Percentiles rank a stretch among this genome's conserved stretches.
Conservation (phyloP, 768 basidiomycete species). For the Boletellus ananas region DNA sequence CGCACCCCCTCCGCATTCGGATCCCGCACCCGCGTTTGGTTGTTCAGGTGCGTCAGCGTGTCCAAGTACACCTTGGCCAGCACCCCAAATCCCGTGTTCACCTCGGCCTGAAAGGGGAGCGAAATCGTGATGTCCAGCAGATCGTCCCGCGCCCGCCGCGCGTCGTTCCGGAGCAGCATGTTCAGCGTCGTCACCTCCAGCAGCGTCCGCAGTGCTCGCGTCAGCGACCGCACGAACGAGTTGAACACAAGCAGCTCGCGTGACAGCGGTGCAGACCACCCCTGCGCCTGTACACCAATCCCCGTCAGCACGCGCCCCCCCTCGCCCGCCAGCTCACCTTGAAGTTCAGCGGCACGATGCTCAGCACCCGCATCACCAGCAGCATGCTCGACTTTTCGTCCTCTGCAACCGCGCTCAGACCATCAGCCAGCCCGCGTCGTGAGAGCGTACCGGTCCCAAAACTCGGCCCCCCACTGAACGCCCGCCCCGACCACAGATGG, state of each 20-base stretch:
- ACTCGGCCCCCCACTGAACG: slow-evolving; percentile 92
- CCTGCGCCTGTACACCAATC: slow-evolving; percentile 54
- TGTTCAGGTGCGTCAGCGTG: slow-evolving; percentile 84
- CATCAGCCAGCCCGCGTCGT: slow-evolving; percentile 25
- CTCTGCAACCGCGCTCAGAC: slow-evolving; percentile 43
- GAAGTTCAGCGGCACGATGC: slow-evolving; percentile 92
- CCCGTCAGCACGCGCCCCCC: slow-evolving; percentile 6
- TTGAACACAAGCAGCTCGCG: slow-evolving; percentile 98
- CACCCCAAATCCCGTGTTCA: slow-evolving; percentile 97
- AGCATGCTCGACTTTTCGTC: slow-evolving; percentile 94
- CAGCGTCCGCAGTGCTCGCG: slow-evolving; percentile 84
- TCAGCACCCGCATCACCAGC: slow-evolving; percentile 93
- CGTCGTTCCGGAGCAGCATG: slow-evolving; percentile 88
- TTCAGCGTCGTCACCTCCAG: slow-evolving; percentile 90
- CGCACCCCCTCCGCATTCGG: slow-evolving; percentile 74
- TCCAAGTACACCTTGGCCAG: slow-evolving; percentile 96
- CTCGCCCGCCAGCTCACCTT: slow-evolving; percentile 50
- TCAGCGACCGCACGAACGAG: slow-evolving; percentile 90
- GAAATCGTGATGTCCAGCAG: slow-evolving; percentile 88
- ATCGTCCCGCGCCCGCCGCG: slow-evolving; percentile 83
- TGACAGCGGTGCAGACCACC: slow-evolving; percentile 95
- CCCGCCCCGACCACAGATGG: slow-evolving; percentile 81
- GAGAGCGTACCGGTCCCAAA: slow-evolving; percentile 75
- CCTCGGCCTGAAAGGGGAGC: slow-evolving; percentile 92
- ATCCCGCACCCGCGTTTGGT: slow-evolving; percentile 70